phyloP scores from a whole-genome alignment of 768 basidiomycete species.

The Mycena alexandri region DNA sequence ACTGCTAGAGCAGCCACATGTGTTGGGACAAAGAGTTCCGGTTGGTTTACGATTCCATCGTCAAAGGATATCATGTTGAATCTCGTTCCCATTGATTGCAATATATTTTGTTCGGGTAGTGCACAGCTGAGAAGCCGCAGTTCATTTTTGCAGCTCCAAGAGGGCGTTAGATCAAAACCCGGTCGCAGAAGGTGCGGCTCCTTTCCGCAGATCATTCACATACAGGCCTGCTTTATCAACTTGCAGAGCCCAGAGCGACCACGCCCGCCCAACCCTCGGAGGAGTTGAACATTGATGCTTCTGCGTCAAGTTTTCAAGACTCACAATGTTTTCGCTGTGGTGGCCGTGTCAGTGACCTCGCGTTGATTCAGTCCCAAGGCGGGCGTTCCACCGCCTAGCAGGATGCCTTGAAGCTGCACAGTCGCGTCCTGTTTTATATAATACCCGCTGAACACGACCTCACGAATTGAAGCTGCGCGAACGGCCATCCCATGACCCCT shows the following conservation, averaged over 20 bases:
- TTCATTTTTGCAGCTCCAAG: background rate
- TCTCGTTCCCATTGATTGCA: too few relatives aligned
- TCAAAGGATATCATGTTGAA: too few relatives aligned
- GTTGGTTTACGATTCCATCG: too few relatives aligned
- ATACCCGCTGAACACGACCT: conserved; percentile 38
- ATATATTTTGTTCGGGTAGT: too few relatives aligned
- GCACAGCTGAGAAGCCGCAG: background rate
- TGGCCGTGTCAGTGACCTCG: conserved; percentile 35
- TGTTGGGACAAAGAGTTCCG: too few relatives aligned
- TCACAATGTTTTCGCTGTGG: conserved; percentile 30
- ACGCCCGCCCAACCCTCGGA: conserved; percentile 17
- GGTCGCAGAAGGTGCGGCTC: conserved; percentile 2
- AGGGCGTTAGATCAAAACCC: conserved; percentile 18
- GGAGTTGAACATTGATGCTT: background rate
- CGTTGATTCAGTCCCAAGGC: conserved; percentile 29
- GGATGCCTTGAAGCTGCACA: conserved; percentile 35
- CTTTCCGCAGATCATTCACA: conserved; percentile 31
- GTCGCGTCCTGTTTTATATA: conserved; percentile 39
- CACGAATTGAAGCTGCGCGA: conserved; percentile 34
- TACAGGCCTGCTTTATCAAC: conserved; percentile 31
- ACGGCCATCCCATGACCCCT: conserved; percentile 42
- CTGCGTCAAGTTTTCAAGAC: background rate
- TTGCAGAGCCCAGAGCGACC: conserved; percentile 31
- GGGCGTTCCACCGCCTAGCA: conserved; percentile 33
- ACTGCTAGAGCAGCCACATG: too few relatives aligned